Evolutionary conservation across 2,329 filamentous ascomycete species (phyloP).

Genomic region (Penicillium sp.): DNA sequence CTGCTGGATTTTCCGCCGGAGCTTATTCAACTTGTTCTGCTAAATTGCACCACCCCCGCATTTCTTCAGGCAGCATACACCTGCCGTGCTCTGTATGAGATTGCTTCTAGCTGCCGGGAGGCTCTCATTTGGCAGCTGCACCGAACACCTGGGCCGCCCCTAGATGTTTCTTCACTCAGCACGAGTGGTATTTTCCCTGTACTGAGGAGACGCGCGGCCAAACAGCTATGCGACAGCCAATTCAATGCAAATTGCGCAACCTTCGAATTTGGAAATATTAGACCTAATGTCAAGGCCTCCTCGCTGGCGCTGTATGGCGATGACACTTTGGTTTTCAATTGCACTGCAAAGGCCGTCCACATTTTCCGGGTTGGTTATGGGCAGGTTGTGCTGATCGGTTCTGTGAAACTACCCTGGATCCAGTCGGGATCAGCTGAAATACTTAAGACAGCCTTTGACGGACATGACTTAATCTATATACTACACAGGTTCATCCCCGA

Average conservation of each 20-base stretch:
- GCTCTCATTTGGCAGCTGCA: conserved; percentile 43
- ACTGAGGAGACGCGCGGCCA: conserved; percentile 36
- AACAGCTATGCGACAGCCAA: conserved; percentile 43
- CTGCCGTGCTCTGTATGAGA: conserved; percentile 41
- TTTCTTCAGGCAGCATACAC: conserved; percentile 45
- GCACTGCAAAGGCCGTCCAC: conserved; percentile 27
- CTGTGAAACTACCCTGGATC: conserved; percentile 29
- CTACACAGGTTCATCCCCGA: conserved; percentile 39
- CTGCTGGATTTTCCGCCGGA: conserved; percentile 45
- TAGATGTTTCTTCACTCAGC: conserved; percentile 23
- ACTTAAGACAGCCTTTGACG: conserved; percentile 36
- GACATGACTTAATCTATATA: conserved; percentile 31
- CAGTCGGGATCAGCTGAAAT: conserved; percentile 36
- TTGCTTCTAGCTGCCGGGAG: conserved; percentile 41
- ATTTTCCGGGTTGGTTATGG: conserved; percentile 32
- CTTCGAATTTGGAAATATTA: conserved; percentile 31
- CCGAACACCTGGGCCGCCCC: conserved; percentile 38
- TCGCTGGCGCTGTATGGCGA: conserved; percentile 28
- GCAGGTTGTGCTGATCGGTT: conserved; percentile 19
- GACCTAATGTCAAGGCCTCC: conserved; percentile 42
- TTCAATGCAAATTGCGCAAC: conserved; percentile 37
- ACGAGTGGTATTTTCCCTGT: conserved; percentile 38
- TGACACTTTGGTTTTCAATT: conserved; percentile 33
- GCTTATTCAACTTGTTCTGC: conserved; percentile 45
- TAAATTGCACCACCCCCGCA: conserved; percentile 37